Evolutionary conservation across 1,284 basidiomycete species (phyloP).

Genomic region (Ganoderma leucocontextum): DNA sequence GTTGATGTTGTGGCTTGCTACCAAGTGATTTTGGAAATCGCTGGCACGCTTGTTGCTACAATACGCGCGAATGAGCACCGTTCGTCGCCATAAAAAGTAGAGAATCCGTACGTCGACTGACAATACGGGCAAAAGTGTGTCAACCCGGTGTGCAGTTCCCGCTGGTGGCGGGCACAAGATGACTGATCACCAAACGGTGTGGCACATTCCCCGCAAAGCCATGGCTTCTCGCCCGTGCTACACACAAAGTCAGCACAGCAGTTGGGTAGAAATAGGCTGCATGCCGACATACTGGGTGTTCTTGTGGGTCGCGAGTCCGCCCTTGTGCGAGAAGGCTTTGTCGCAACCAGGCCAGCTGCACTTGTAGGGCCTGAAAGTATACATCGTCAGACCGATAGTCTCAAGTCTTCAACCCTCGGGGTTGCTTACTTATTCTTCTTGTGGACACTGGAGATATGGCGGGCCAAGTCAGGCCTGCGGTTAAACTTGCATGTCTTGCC

Average conservation of each 20-base stretch:
- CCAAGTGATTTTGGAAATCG: conserved; percentile 25
- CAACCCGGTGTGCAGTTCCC: conserved; percentile 25
- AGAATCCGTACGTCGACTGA: background rate
- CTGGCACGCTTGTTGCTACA: conserved; percentile 26
- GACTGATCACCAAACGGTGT: conserved; percentile 66
- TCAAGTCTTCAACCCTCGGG: too few species aligned
- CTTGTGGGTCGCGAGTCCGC: conserved; percentile 10
- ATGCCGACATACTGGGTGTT: conserved; percentile 16
- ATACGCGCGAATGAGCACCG: background rate
- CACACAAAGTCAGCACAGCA: background rate
- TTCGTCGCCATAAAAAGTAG: background rate
- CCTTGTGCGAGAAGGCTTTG: conserved; percentile 11
- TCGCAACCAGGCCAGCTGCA: conserved; percentile 5
- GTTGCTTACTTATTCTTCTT: conserved; percentile 61
- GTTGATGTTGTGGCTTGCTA: background rate
- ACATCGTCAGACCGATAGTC: background rate
- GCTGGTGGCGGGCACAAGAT: conserved; percentile 47
- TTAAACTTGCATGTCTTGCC: conserved; percentile 52
- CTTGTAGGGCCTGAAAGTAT: conserved; percentile 14
- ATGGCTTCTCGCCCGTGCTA: conserved; percentile 63
- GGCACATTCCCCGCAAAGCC: conserved; percentile 53
- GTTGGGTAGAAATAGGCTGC: background rate
- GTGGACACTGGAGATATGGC: conserved; percentile 53
- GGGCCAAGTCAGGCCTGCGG: conserved; percentile 56
- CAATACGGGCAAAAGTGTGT: conserved; percentile 29